These are phyloP conservation scores for Paecilomyces niveus DNA, from an alignment of 2,329 filamentous ascomycete species.

Conservation along the genomic window DNA sequence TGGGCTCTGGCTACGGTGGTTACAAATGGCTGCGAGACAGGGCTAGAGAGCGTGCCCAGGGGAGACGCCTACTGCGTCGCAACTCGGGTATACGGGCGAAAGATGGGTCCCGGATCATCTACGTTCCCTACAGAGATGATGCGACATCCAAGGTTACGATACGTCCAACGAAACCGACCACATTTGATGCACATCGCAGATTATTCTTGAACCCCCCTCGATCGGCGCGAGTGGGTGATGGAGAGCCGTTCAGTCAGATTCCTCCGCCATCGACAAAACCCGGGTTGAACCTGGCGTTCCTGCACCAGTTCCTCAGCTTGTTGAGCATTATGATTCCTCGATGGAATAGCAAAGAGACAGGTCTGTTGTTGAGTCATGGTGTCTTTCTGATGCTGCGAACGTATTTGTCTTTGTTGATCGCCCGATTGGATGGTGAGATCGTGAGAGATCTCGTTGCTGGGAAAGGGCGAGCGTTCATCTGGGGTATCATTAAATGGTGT, in stretches of 20 bases:
- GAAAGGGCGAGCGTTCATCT: conserved; percentile 78
- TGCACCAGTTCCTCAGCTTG: conserved; percentile 93
- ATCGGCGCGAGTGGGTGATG: conserved; percentile 68
- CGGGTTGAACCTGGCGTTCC: conserved; percentile 86
- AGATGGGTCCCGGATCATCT: conserved; percentile 90
- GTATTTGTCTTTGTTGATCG: conserved; percentile 88
- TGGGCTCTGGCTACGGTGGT: conserved; percentile 71
- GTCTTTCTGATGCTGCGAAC: conserved; percentile 86
- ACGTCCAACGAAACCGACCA: conserved; percentile 79
- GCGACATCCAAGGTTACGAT: conserved; percentile 83
- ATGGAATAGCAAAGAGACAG: conserved; percentile 93
- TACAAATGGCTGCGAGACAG: conserved; percentile 67
- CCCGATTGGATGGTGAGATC: conserved; percentile 88
- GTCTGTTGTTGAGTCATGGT: conserved; percentile 78
- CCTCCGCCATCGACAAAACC: conserved; percentile 88
- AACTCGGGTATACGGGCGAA: conserved; percentile 93
- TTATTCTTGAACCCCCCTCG: conserved; percentile 88
- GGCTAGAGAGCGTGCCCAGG: conserved; percentile 73
- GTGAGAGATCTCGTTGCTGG: conserved; percentile 94
- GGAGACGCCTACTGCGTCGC: conserved; percentile 70
- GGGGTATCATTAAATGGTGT: conserved; percentile 91
- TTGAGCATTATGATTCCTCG: conserved; percentile 97
- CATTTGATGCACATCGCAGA: conserved; percentile 91
- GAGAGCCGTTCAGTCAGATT: conserved; percentile 53
- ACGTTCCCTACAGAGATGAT: conserved; percentile 77